These are phyloP conservation scores for Didymella pinodella DNA, from an alignment of 2,329 filamentous ascomycete genomes.

Conservation along the genomic window DNA sequence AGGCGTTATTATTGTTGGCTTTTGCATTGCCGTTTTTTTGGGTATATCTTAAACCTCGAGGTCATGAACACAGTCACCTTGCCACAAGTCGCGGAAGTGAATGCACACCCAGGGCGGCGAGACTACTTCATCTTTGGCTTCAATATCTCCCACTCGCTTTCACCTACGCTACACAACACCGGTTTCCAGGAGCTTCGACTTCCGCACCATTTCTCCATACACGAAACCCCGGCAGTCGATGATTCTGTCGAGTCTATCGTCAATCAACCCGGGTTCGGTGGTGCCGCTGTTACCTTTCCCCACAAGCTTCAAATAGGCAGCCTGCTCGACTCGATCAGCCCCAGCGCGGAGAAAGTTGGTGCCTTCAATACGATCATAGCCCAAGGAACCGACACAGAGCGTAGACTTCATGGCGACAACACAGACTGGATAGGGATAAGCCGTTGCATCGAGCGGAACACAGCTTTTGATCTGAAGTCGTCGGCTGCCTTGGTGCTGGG, in stretches of 20 bases:
- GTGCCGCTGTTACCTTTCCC: slow-evolving; percentile 10
- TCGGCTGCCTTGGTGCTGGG: slow-evolving; percentile 9
- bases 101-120: background rate
- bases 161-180: slow-evolving; percentile 10
- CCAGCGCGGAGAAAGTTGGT: slow-evolving; percentile 5
- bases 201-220: slow-evolving; percentile 5
- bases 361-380: slow-evolving; percentile 12
- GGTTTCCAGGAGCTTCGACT: slow-evolving; percentile 3
- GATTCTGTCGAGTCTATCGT: slow-evolving; percentile 4
- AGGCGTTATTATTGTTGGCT: background rate
- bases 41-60: background rate
- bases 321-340: slow-evolving; percentile 3
- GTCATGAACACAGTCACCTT: background rate
- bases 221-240: slow-evolving; percentile 8
- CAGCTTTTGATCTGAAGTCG: background rate
- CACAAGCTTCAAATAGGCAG: slow-evolving; percentile 13
- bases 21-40: background rate
- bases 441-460: slow-evolving; percentile 3
- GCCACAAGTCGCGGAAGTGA: background rate
- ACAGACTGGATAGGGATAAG: slow-evolving; percentile 13
- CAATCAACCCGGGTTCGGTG: slow-evolving; percentile 1
- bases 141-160: slow-evolving; percentile 10
- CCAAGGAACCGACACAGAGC: background rate
- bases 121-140: slow-evolving; percentile 15
- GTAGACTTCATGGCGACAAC: slow-evolving; percentile 5